Percentiles rank a stretch among this genome's conserved stretches.
phyloP scores from a whole-genome alignment of 179 eudicot species.

The Silene coronaria region DNA sequence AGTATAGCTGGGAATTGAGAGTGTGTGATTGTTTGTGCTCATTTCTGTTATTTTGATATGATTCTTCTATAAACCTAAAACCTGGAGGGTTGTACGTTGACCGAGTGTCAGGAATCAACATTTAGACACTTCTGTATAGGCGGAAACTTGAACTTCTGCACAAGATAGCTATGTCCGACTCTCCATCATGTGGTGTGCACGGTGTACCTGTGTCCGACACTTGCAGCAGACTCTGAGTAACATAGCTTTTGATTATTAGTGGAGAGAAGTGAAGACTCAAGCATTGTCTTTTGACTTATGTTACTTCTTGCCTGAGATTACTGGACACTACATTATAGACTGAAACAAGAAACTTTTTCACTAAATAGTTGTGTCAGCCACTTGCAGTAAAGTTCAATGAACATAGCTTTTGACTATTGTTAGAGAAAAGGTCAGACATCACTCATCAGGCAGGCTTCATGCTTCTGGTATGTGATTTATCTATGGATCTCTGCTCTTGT shows the following conservation, averaged over 20 bases:
- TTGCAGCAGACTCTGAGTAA: neutral
- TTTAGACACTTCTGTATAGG: neutral
- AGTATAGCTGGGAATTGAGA: neutral
- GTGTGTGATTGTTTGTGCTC: neutral
- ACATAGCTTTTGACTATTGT: neutral
- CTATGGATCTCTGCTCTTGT: neutral
- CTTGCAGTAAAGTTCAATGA: neutral
- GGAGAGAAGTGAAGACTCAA: neutral
- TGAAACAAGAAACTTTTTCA: neutral
- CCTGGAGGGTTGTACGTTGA: neutral
- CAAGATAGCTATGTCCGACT: neutral
- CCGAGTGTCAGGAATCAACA: neutral
- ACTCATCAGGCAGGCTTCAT: neutral
- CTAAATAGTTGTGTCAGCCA: neutral
- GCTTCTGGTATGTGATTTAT: neutral
- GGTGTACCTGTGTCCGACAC: neutral
- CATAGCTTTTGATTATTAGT: neutral
- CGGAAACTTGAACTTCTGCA: neutral
- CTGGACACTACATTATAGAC: neutral
- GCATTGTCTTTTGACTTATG: neutral
- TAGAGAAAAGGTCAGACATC: neutral
- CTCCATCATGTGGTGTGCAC: neutral
- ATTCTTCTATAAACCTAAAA: neutral
- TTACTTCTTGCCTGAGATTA: neutral
- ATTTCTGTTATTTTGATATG: neutral